phyloP scores from a whole-genome alignment of 1,139 yeast species.

The Diutina pseudorugosa region DNA sequence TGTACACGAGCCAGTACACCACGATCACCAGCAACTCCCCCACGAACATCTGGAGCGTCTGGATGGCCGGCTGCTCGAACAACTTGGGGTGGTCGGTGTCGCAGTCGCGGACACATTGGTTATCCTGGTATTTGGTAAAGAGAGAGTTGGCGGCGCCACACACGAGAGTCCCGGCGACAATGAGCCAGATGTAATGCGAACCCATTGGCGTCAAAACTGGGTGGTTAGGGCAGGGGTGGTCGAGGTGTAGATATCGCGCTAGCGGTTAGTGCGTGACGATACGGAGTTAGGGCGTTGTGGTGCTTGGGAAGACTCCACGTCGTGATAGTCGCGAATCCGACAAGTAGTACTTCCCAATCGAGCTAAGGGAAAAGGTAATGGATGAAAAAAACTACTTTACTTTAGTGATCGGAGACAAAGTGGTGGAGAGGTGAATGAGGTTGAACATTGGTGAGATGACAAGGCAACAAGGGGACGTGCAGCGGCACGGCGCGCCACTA shows the following conservation, averaged over 20 bases:
- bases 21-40: slow-evolving; percentile 52
- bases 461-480: no score
- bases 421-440: no score
- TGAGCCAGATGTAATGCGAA: slow-evolving; percentile 1
- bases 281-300: neutral
- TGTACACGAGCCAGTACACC: slow-evolving; percentile 26
- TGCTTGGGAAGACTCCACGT: neutral
- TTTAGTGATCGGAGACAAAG: neutral
- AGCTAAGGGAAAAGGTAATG: no score
- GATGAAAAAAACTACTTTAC: no score
- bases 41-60: slow-evolving; percentile 70
- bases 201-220: neutral
- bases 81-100: slow-evolving; percentile 22
- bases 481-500: neutral
- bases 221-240: neutral
- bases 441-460: no score
- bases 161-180: slow-evolving; percentile 43
- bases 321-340: no score
- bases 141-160: slow-evolving; percentile 68
- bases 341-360: neutral
- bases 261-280: neutral
- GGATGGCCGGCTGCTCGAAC: slow-evolving; percentile 73
- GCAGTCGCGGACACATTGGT: slow-evolving; percentile 58
- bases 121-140: slow-evolving; percentile 67
- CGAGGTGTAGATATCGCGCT: neutral